A percentile compares a stretch with the other conserved stretches of the same genome.
Evolutionary conservation across 2,329 filamentous ascomycete genomes (phyloP).

Genomic region (Xylaria sp.): DNA sequence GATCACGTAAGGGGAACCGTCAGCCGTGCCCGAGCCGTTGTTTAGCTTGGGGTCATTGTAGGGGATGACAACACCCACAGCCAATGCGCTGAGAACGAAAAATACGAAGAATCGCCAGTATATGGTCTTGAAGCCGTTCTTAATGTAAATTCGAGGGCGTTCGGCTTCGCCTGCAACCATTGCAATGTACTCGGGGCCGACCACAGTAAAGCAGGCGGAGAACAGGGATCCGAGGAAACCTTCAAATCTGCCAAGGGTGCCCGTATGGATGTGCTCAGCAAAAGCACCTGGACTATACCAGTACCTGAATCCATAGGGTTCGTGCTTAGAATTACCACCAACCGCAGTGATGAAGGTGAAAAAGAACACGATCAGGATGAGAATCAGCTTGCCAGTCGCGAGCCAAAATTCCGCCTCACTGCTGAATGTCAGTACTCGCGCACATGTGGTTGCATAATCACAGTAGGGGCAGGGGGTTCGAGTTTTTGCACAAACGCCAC

Average conservation of each 20-base stretch:
- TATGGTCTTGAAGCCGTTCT: slow-evolving; percentile 72
- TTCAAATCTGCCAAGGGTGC: slow-evolving; percentile 70
- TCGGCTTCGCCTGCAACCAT: slow-evolving; percentile 64
- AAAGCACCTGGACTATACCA: slow-evolving; percentile 73
- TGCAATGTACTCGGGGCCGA: slow-evolving; percentile 69
- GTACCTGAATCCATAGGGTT: slow-evolving; percentile 76
- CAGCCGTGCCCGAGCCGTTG: slow-evolving; percentile 59
- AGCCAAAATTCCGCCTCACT: slow-evolving; percentile 79
- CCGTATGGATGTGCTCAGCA: slow-evolving; percentile 66
- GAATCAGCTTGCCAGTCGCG: slow-evolving; percentile 69
- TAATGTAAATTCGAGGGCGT: slow-evolving; percentile 67
- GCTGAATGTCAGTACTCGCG: slow-evolving; percentile 55
- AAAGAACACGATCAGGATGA: slow-evolving; percentile 73
- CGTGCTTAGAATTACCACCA: slow-evolving; percentile 76
- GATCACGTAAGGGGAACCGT: slow-evolving; percentile 65
- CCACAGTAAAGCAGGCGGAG: slow-evolving; percentile 68
- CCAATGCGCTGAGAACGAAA: slow-evolving; percentile 73
- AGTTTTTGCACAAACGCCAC: background rate
- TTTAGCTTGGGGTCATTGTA: slow-evolving; percentile 68
- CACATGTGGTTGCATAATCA: background rate
- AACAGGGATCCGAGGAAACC: slow-evolving; percentile 70
- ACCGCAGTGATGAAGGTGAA: slow-evolving; percentile 86
- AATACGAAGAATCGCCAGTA: slow-evolving; percentile 74
- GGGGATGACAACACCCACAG: slow-evolving; percentile 70
- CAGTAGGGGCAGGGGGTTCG: background rate